These are phyloP conservation scores for Microascus cirrosus DNA, from an alignment of 2,329 filamentous ascomycete genomes.

Conservation along the genomic window DNA sequence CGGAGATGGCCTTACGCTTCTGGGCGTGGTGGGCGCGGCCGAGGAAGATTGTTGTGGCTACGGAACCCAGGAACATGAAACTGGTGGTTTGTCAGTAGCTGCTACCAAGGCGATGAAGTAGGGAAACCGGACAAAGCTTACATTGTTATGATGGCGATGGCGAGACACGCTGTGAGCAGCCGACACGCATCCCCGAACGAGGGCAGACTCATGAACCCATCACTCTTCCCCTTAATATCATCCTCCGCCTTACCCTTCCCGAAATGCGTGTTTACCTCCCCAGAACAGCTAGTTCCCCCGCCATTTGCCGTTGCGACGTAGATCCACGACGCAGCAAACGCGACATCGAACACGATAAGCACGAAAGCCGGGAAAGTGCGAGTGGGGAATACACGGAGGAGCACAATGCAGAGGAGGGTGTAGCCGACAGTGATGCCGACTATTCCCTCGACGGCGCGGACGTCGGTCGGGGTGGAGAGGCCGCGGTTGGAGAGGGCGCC, in stretches of 20 bases:
- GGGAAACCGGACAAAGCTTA: constrained; percentile 24
- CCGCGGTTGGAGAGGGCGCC: constrained; percentile 57
- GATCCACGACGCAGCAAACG: constrained; percentile 67
- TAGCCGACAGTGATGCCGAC: constrained; percentile 67
- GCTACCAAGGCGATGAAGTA: not conserved
- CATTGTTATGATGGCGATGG: constrained; percentile 68
- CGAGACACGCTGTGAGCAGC: constrained; percentile 66
- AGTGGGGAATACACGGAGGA: constrained; percentile 73
- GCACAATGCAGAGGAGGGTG: constrained; percentile 56
- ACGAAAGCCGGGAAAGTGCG: constrained; percentile 61
- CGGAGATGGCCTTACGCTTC: constrained; percentile 48
- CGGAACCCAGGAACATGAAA: constrained; percentile 65
- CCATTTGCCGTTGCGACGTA: constrained; percentile 71
- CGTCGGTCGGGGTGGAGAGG: constrained; percentile 49
- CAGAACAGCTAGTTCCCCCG: constrained; percentile 54
- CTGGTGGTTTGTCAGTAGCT: constrained; percentile 22
- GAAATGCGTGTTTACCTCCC: constrained; percentile 53
- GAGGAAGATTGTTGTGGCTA: constrained; percentile 56
- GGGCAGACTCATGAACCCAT: constrained; percentile 36
- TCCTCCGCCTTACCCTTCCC: constrained; percentile 49
- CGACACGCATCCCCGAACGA: constrained; percentile 49
- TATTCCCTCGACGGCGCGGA: constrained; percentile 68
- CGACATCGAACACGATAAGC: constrained; percentile 64
- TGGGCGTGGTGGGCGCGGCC: constrained; percentile 62
- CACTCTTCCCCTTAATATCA: constrained; percentile 24